Base-by-base conservation (phyloP, 768 basidiomycete genomes). In the Hypholoma sublateritium region DNA sequence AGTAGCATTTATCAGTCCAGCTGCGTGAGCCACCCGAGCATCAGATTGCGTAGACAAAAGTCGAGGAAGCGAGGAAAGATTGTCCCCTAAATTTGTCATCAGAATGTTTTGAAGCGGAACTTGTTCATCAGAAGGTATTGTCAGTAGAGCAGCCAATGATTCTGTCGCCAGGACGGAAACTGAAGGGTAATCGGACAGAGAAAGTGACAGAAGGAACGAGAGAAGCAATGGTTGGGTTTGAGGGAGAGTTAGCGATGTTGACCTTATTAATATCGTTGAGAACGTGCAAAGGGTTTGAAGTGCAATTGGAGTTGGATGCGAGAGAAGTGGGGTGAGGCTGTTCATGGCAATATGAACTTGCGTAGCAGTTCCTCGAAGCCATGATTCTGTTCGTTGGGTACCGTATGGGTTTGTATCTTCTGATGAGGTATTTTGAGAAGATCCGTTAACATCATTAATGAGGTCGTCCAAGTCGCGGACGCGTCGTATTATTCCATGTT, bases 321-420 rank as follows among this genome's bases (percentile, higher is more conserved):
- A 79, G 12, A 89, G 71, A 12, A 93, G 77, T 0, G 88, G 80
- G 1, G 88, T 81, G 17, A 98, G 74, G 0, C 87, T 76, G 61
- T 92, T 90, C 50, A 98, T 68, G 7, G 94, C 92, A 21, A 93
- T 87, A 45, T 89, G 84, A 11, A 98, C 73, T 65, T 97, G 94
- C 5, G 91, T 81, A 2, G 90, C 77, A 1, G 93, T 94, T 35
- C 83, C 93, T 19, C 79, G 80, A 43, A 97, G 79, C 91, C 95
- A 98, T 0, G 86, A 77, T 12, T 83, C 67, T 0, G 90, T 88
- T 4, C 93, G 82, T 3, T 70, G 62, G n/a, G 84, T 84, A 17
- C 76, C 65, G 62, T 63, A 68, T 32, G 73, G 59, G n/a, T 64
- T 56, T 48, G 58, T 44, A 4, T 62, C 60, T 11, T 50, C 55